Evolutionary conservation across 805 yeast genomes (phyloP).

Genomic region (Blastobotrys americana): DNA sequence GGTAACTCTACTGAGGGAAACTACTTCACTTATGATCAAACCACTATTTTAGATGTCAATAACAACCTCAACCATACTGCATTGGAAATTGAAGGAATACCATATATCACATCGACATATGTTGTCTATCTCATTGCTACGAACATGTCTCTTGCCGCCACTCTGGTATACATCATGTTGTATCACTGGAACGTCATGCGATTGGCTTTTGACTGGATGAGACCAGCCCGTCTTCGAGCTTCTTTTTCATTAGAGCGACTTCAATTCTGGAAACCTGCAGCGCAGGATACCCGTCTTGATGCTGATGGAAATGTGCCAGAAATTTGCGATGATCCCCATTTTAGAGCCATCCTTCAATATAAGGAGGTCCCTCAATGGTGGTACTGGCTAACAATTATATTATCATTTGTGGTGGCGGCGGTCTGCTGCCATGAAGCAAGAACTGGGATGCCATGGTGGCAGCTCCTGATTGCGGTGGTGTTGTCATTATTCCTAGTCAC

Average conservation of each 20-base stretch:
- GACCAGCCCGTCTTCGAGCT: conserved; percentile 14
- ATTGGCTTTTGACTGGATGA: conserved; percentile 24
- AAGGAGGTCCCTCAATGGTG: conserved; percentile 58
- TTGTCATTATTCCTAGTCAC: conserved; percentile 45
- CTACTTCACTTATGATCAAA: conserved; percentile 27
- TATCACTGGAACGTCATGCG: conserved; percentile 26
- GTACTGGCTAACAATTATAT: conserved; percentile 38
- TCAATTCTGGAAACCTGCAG: conserved; percentile 40
- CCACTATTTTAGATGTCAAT: conserved; percentile 24
- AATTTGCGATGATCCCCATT: conserved; percentile 43
- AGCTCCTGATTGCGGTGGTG: conserved; percentile 45
- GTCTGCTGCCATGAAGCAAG: conserved; percentile 34
- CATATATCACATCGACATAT: conserved; percentile 30
- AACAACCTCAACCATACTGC: conserved; percentile 22
- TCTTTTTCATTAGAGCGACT: conserved; percentile 35
- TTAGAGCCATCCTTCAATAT: conserved; percentile 49
- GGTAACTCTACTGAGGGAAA: conserved; percentile 18
- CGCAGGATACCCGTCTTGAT: conserved; percentile 14
- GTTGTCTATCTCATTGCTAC: conserved; percentile 29
- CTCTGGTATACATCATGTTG: conserved; percentile 30
- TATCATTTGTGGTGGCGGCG: conserved; percentile 41
- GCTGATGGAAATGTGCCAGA: conserved; percentile 15
- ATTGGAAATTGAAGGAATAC: conserved; percentile 26
- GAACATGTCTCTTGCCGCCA: conserved; percentile 31
- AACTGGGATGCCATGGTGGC: conserved; percentile 53